Conservation (phyloP, 2,329 filamentous ascomycete species). For the Gliomastix tumulicola region DNA sequence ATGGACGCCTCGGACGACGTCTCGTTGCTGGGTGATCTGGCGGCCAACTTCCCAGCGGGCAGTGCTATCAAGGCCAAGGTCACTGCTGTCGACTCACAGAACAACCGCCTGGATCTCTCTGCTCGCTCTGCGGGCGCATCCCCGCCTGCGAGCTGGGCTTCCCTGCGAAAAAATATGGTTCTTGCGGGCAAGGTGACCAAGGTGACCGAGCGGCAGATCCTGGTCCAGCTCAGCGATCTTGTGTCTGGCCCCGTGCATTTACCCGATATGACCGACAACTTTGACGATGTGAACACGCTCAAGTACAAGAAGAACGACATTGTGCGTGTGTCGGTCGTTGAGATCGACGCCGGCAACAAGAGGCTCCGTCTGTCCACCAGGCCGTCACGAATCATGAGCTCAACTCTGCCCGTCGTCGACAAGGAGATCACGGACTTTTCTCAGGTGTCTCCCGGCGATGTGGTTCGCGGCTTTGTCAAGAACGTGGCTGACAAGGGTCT, state of each 20-base stretch:
- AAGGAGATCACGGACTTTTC: conserved; percentile 64
- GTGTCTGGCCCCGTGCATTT: conserved; percentile 76
- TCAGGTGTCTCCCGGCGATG: conserved; percentile 69
- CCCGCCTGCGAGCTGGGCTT: conserved; percentile 55
- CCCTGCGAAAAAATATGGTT: conserved; percentile 71
- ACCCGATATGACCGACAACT: conserved; percentile 82
- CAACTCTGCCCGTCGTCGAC: conserved; percentile 73
- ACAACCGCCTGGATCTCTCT: conserved; percentile 77
- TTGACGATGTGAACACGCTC: conserved; percentile 67
- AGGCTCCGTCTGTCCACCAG: conserved; percentile 73
- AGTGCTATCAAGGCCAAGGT: conserved; percentile 79
- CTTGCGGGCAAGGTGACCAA: conserved; percentile 80
- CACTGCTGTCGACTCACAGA: conserved; percentile 62
- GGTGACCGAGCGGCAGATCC: conserved; percentile 72
- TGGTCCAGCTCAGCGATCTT: conserved; percentile 77
- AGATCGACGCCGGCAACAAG: conserved; percentile 79
- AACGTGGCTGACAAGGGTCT: conserved; percentile 84
- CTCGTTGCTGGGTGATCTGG: conserved; percentile 67
- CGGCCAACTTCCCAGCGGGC: conserved; percentile 80
- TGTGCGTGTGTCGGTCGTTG: conserved; percentile 77
- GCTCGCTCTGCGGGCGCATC: conserved; percentile 52
- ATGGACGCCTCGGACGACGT: conserved; percentile 86
- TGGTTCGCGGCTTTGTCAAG: conserved; percentile 88
- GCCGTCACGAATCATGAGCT: conserved; percentile 84
- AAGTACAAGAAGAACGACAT: conserved; percentile 79